phyloP scores from a whole-genome alignment of 495 filamentous ascomycete species.

The Clavariopsis aquatica region DNA sequence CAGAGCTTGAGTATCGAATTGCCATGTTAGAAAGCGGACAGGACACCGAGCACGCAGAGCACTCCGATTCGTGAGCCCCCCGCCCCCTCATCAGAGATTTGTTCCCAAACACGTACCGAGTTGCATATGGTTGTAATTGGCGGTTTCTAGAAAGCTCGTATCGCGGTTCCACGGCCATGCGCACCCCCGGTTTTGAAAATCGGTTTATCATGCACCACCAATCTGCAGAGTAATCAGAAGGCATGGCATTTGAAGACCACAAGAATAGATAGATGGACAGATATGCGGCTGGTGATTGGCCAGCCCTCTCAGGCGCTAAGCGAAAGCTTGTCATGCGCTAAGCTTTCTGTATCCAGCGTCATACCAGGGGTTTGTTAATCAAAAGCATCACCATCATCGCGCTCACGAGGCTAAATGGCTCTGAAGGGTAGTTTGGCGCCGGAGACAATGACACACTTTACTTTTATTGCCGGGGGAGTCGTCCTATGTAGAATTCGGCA shows the following conservation, averaged over 20 bases:
- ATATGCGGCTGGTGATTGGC: background rate
- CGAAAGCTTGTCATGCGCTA: slow-evolving; percentile 1
- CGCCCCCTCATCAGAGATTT: no score
- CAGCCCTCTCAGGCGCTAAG: background rate
- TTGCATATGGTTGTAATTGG: no score
- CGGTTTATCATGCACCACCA: no score
- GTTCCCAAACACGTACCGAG: no score
- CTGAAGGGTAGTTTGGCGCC: background rate
- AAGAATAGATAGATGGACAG: background rate
- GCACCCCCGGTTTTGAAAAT: no score
- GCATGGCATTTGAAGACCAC: background rate
- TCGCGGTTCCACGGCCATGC: no score
- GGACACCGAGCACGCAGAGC: slow-evolving; percentile 50
- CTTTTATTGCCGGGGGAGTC: background rate
- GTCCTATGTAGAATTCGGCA: no score
- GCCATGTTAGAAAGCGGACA: slow-evolving; percentile 54
- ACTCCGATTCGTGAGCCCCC: slow-evolving; percentile 14
- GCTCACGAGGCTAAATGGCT: background rate
- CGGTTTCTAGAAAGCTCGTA: no score
- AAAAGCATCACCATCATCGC: background rate
- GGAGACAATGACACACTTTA: background rate
- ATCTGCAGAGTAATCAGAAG: no score
- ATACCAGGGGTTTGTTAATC: background rate
- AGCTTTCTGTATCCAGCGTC: background rate
- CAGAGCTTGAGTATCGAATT: slow-evolving; percentile 53